Conservation (phyloP, 2,329 filamentous ascomycete species). For the Ceratocystis variospora region DNA sequence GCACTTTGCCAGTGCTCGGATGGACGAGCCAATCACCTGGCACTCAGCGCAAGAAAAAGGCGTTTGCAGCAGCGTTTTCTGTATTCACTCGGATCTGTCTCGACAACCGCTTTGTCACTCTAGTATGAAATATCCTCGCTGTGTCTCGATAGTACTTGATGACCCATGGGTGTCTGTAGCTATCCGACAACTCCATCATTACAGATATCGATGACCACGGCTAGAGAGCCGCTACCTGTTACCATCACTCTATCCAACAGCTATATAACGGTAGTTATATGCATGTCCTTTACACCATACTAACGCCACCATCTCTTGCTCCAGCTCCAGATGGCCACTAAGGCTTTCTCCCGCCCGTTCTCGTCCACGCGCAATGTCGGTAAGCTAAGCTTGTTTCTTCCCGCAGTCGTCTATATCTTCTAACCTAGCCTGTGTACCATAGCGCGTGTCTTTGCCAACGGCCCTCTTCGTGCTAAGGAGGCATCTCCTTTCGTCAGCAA, state of each 20-base stretch:
- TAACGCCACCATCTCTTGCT: background rate
- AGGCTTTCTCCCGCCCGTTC: constrained; percentile 61
- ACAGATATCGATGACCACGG: background rate
- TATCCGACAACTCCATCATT: background rate
- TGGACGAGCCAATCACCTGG: background rate
- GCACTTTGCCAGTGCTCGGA: background rate
- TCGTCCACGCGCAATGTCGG: constrained; percentile 72
- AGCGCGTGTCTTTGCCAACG: constrained; percentile 78
- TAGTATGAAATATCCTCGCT: background rate
- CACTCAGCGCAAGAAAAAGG: background rate
- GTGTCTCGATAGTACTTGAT: background rate
- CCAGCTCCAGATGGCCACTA: constrained; percentile 23
- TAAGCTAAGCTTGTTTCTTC: constrained; percentile 31
- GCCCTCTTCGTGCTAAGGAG: constrained; percentile 82
- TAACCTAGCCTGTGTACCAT: constrained; percentile 7
- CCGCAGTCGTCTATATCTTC: background rate
- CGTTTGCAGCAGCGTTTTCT: background rate
- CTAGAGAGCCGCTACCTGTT: background rate
- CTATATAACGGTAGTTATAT: background rate
- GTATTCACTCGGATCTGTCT: background rate
- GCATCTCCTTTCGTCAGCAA: constrained; percentile 71
- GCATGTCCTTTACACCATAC: constrained; percentile 17
- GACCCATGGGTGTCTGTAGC: background rate
- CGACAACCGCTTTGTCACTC: background rate
- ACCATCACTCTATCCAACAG: background rate